Evolutionary conservation across 192 early-diverging fungal species (phyloP).

Genomic region (Kickxella alabastrina): DNA sequence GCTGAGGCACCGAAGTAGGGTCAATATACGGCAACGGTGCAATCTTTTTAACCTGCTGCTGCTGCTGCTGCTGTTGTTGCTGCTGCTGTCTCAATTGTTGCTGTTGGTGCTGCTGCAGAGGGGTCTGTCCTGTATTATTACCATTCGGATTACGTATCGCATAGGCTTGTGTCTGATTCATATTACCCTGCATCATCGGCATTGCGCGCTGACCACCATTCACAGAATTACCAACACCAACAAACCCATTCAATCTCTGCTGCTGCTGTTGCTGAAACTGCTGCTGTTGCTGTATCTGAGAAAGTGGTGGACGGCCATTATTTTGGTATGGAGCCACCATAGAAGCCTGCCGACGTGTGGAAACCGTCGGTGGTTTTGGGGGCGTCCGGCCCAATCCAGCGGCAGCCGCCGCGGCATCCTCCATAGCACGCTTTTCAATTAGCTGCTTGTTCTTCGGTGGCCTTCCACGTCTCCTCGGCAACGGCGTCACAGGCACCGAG

Average conservation of each 20-base stretch:
- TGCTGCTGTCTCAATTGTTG: not conserved
- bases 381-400: constrained; percentile 9
- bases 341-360: constrained; percentile 1
- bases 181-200: too few species aligned
- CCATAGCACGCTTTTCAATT: constrained; percentile 41
- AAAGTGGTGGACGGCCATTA: constrained; percentile 9
- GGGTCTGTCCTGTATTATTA: too few species aligned
- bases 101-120: constrained; percentile 12
- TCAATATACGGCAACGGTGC: constrained; percentile 19
- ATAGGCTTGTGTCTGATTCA: too few species aligned
- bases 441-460: constrained; percentile 51
- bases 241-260: too few species aligned
- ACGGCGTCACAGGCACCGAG: constrained; percentile 1
- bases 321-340: not conserved
- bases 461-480: constrained; percentile 38
- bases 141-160: too few species aligned
- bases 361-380: not conserved
- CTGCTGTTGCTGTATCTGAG: constrained; percentile 15
- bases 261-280: constrained; percentile 10
- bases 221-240: too few species aligned
- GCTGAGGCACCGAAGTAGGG: constrained; percentile 11
- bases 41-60: not conserved
- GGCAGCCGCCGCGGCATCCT: constrained; percentile 36
- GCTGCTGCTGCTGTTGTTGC: constrained; percentile 7
- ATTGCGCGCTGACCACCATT: too few species aligned